Base-by-base conservation (phyloP, 1,284 basidiomycete genomes). In the Tausonia pullulans region DNA sequence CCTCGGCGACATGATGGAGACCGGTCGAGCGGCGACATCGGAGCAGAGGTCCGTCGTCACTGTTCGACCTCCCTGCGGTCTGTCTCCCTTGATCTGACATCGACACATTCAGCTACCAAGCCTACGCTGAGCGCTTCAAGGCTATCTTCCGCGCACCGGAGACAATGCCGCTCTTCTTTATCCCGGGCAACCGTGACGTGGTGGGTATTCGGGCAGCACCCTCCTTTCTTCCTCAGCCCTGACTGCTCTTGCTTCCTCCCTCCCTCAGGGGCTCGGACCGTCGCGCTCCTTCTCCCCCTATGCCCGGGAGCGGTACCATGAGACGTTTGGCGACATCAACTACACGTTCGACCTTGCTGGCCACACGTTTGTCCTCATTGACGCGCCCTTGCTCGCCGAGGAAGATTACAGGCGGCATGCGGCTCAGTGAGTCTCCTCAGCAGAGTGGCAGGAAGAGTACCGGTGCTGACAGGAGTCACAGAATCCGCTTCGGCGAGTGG, bases 101-200 rank as follows among this genome's bases (percentile, higher is more conserved):
- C 14, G 10, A 16, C 46, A 8, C 11, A 43, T 52, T 59, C 71
- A 88, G 87, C 71, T 90, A 87, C 71, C 76, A 81, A 57, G 71
- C 75, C 39, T 87, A 87, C 69, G 79, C 79, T 56, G 69, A 74
- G 16, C 81, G 83, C 61, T 90, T 87, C 75, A 80, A 79, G 65
- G 78, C 77, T 5, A 83, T 86, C 66, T 89, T 90, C 74, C 73
- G 78, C 10, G 69, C 81, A 48, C 74, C 75, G 4, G 43, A 69
- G 0, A 60, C 65, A 1, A 75, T 79, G 0, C 77, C 81, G 0
- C 79, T 81, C 43, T 83, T 85, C 74, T 86, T 84, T 71, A 76
- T 92, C n/a, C 87, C 88, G 1, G 90, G 90, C 10, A 94, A 94
- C 71, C 87, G 89, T 72, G 90, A 94, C 70, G 80, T 93, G 55